Base-by-base conservation (phyloP, 2,329 filamentous ascomycete species). In the Fusarium sp. region DNA sequence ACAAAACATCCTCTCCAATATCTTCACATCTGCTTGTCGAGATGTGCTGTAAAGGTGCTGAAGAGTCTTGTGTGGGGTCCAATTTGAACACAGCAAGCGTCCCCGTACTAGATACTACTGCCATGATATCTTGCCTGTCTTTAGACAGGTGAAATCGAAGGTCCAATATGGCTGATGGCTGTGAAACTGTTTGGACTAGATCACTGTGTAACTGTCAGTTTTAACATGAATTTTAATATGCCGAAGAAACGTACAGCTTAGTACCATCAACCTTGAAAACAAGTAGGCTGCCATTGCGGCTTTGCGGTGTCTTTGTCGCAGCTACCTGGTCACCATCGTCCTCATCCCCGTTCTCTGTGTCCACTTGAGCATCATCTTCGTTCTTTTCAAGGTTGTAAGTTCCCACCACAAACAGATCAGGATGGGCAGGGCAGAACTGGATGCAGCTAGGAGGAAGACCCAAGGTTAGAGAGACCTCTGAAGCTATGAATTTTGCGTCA, bases 141-240 rank as follows among this genome's bases (percentile, higher is more conserved):
- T 80, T 76, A 2, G 44, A 57, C 16, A 87, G 88, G 64, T 90
- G 88, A 78, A 98, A 98, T 72, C 94, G 93, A 30, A 98, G 83
- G 77, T 98, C 94, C 55, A 98, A 86, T 28, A 98, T 86, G 8
- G 93, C 94, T 54, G 90, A 93, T 6, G 89, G 86, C 23, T 92
- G 89, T 7, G 82, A 75, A 7, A 90, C 68, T 2, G 86, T 90
- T 75, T 93, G 88, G 7, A 90, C 74, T 58, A 85, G 81, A 3
- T 78, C 78, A 71, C 89, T 91, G 64, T 28, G 34, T 31, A 69
- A 70, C 45, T 54, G 62, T 71, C 13, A 62, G 45, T 52, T 26
- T 58, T 25, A 21, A 54, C 14, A 10, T 37, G 18, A 26, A 21
- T 18, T 28, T 23, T 14, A 26, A 11, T 7, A 13, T 34, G 14